These are phyloP conservation scores for Candida glucosophila DNA, from an alignment of 1,139 yeast species.

Conservation along the genomic window DNA sequence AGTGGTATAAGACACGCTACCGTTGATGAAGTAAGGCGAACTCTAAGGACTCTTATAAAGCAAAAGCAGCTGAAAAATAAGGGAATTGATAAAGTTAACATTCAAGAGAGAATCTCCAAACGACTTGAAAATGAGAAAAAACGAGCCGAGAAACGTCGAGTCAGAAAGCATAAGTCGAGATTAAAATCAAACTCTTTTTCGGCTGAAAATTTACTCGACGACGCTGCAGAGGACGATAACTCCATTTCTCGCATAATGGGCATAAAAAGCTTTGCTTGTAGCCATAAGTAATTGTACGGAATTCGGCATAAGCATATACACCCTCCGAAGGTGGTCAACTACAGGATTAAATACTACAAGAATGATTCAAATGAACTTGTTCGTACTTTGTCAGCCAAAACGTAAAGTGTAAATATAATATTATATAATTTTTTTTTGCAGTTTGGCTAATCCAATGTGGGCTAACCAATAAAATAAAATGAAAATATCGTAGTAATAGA, in stretches of 20 bases:
- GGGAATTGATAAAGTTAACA: conserved; percentile 9
- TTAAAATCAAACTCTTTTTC: conserved; percentile 6
- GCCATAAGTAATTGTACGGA: too few species aligned
- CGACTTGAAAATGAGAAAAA: conserved; percentile 34
- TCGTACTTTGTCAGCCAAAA: too few species aligned
- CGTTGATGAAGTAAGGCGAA: conserved; percentile 20
- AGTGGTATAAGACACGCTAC: conserved; percentile 27
- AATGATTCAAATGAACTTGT: too few species aligned
- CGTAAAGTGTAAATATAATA: too few species aligned
- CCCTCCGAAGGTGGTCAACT: too few species aligned
- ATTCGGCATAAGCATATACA: too few species aligned
- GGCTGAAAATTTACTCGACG: conserved; percentile 1
- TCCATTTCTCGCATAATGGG: conserved; percentile 1
- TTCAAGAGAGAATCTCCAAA: conserved; percentile 36
- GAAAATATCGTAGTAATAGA: too few species aligned
- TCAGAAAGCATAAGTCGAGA: conserved; percentile 15
- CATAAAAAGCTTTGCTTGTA: too few species aligned
- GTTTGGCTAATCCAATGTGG: too few species aligned
- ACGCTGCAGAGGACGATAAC: neutral
- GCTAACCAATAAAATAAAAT: too few species aligned
- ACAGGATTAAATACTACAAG: too few species aligned
- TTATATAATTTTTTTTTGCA: too few species aligned
- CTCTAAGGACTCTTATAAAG: conserved; percentile 24
- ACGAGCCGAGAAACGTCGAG: conserved; percentile 18
- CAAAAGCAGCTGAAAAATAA: conserved; percentile 10